Evolutionary conservation across 345 rosid species (phyloP).

Genomic region (Clausena lansium): DNA sequence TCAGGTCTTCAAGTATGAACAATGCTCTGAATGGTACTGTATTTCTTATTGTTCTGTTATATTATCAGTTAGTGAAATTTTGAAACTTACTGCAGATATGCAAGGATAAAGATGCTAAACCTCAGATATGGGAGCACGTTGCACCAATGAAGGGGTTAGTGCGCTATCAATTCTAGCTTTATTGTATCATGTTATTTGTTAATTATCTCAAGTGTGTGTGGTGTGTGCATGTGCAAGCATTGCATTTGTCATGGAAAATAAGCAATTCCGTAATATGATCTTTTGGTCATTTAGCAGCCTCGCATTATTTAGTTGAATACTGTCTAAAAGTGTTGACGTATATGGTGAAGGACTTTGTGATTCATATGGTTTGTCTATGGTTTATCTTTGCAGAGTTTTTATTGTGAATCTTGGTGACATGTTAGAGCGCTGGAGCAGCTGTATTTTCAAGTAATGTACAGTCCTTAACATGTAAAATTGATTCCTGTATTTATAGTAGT

Average conservation of each 20-base stretch:
- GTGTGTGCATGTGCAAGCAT: background rate
- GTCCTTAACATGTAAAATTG: background rate
- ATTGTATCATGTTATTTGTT: background rate
- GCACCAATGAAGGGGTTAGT: constrained; percentile 79
- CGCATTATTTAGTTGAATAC: background rate
- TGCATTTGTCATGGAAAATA: background rate
- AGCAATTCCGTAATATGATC: background rate
- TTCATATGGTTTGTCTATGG: constrained; percentile 1
- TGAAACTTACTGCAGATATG: constrained; percentile 55
- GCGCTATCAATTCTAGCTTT: background rate
- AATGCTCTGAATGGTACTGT: background rate
- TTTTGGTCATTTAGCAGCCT: background rate
- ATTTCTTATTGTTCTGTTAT: background rate
- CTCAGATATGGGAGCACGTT: constrained; percentile 80
- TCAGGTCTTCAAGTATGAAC: constrained; percentile 71
- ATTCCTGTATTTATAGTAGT: constrained; percentile 4
- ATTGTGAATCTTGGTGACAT: constrained; percentile 90
- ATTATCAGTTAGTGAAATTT: background rate
- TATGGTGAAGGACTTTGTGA: background rate
- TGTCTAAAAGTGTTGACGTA: background rate
- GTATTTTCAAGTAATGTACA: constrained; percentile 68
- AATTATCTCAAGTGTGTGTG: background rate
- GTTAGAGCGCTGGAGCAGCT: constrained; percentile 97
- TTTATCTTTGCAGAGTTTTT: constrained; percentile 51
- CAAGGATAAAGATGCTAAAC: constrained; percentile 67